phyloP scores from a whole-genome alignment of 495 filamentous ascomycete genomes.

The Podospora conica region DNA sequence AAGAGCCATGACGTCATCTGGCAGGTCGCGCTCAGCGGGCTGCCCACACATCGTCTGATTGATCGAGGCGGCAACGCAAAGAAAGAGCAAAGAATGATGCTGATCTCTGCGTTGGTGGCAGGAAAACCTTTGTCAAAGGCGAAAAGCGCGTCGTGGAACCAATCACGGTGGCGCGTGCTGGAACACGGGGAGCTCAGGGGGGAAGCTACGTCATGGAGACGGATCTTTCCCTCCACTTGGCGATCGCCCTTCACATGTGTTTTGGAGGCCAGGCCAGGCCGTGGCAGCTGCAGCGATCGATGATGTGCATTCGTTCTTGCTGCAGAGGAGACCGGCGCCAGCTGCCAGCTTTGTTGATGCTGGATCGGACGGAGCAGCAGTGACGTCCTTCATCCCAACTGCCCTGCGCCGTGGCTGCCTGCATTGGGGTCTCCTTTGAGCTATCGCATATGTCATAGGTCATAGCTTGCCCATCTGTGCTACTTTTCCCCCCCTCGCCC shows the following conservation, averaged over 20 bases:
- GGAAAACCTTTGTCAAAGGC: background rate
- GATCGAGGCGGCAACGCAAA: background rate
- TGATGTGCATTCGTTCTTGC: background rate
- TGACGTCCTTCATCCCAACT: constrained; percentile 22
- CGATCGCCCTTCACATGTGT: background rate
- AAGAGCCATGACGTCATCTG: background rate
- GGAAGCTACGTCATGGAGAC: constrained; percentile 5
- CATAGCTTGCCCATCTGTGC: background rate
- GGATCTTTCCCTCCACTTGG: background rate
- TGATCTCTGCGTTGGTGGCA: background rate
- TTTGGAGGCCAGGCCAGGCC: background rate
- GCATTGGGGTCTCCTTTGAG: constrained; percentile 1
- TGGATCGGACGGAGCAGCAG: constrained; percentile 10
- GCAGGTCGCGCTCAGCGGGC: background rate
- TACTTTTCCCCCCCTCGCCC: background rate
- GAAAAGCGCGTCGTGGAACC: background rate
- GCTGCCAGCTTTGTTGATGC: background rate
- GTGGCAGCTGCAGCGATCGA: background rate
- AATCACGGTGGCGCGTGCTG: background rate
- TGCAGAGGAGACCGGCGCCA: background rate
- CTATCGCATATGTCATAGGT: constrained; percentile 8
- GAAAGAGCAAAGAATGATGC: constrained; percentile 2
- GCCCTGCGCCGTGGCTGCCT: constrained; percentile 1
- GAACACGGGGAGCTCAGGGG: background rate
- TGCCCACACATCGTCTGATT: background rate